A percentile compares a stretch with the other conserved stretches of the same genome.
Conservation (phyloP, 2,329 filamentous ascomycete species). For the Neoscytalidium dimidiatum region DNA sequence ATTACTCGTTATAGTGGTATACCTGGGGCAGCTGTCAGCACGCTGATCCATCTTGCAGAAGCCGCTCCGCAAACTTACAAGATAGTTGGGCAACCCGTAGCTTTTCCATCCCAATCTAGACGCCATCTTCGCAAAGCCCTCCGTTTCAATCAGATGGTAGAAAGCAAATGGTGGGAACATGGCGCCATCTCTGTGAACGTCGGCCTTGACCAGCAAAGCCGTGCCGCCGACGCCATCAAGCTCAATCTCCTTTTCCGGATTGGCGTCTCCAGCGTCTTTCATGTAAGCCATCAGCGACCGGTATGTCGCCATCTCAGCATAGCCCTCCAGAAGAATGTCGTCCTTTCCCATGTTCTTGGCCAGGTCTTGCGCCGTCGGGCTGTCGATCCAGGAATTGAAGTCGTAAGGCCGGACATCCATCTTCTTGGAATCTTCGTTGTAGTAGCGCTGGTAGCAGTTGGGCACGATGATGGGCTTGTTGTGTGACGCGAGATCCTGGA, state of each 20-base stretch:
- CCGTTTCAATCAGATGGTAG: constrained; percentile 95
- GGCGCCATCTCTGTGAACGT: constrained; percentile 94
- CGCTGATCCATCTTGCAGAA: constrained; percentile 4
- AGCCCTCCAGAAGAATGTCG: constrained; percentile 91
- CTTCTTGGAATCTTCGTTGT: constrained; percentile 67
- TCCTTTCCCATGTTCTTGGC: constrained; percentile 81
- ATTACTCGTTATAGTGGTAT: constrained; percentile 85
- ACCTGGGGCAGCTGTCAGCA: constrained; percentile 55
- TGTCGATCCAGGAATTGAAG: constrained; percentile 97
- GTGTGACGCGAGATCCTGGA: constrained; percentile 86
- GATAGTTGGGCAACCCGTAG: constrained; percentile 93
- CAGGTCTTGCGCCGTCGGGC: constrained; percentile 73
- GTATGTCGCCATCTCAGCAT: constrained; percentile 90
- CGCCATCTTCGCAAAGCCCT: constrained; percentile 98
- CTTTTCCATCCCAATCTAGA: constrained; percentile 81
- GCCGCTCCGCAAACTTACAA: constrained; percentile 62
- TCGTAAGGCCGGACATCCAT: constrained; percentile 85
- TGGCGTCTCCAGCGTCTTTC: constrained; percentile 50
- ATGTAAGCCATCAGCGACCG: constrained; percentile 88
- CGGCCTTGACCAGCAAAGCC: constrained; percentile 88
- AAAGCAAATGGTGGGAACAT: constrained; percentile 98
- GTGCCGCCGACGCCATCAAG: constrained; percentile 95
- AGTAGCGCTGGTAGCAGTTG: constrained; percentile 90
- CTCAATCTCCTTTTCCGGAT: constrained; percentile 65
- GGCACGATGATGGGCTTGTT: constrained; percentile 91